Percentiles rank a stretch among this genome's conserved stretches.
phyloP scores from a whole-genome alignment of 768 basidiomycete species.

The Calvatia gigantea region DNA sequence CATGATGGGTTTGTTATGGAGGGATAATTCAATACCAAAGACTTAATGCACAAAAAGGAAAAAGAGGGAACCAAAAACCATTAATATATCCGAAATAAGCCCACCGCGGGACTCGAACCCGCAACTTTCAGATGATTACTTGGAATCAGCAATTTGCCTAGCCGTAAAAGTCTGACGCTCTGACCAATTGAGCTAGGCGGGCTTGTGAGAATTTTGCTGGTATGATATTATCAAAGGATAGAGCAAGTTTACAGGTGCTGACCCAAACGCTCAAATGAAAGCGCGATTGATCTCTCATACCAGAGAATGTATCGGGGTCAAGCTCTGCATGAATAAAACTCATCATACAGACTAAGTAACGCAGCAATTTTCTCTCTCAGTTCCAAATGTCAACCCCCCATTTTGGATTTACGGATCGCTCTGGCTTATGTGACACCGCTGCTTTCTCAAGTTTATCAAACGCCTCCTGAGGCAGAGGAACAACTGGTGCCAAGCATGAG shows the following conservation, averaged over 20 bases:
- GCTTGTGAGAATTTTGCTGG: neutral
- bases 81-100: neutral
- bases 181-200: conserved; percentile 15
- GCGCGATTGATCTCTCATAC: no score
- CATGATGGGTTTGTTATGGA: neutral
- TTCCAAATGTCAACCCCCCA: conserved; percentile 64
- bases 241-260: no score
- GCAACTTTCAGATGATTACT: conserved; percentile 14
- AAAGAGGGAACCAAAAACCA: neutral
- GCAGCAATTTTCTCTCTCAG: neutral
- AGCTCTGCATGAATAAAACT: no score
- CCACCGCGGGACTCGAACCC: conserved; percentile 15
- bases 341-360: no score
- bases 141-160: neutral
- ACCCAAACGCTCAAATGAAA: no score
- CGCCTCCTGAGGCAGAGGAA: conserved; percentile 31
- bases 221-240: no score
- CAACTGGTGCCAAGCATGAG: neutral
- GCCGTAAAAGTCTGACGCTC: conserved; percentile 14
- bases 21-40: neutral
- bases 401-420: conserved; percentile 57
- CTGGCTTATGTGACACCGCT: conserved; percentile 50
- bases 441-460: conserved; percentile 47
- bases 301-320: no score
- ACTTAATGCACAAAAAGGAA: neutral